Base-by-base conservation (phyloP, 768 basidiomycete genomes). In the Postia placenta region DNA sequence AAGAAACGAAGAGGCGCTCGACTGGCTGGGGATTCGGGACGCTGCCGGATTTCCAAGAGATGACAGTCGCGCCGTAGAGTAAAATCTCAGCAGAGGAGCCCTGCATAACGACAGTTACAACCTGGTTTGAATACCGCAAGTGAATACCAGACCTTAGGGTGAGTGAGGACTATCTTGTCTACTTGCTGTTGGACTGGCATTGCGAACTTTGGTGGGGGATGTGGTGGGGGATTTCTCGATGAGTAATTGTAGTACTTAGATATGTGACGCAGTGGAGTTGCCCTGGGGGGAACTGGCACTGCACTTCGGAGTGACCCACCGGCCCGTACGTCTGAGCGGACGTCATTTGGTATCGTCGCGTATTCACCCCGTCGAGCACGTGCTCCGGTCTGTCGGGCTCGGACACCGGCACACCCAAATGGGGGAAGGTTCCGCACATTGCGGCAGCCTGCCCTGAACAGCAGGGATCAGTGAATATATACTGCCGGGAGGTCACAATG, bases 1-100 rank as follows among this genome's bases (percentile, higher is more conserved):
- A 75, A 9, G 89, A 92, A 4, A 95, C 71, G 57, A 94, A 97
- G 23, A 96, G 70, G 11, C 87, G 73, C 62, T 95, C 92, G 33
- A 67, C 59, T 0, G 76, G 70, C 17, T 63, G 60, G 5, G 67
- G 56, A 42, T 64, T 40, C 15, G 55, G 54, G 19, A 58, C 51
- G 27, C 73, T 72, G 3, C 70, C 64, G 5, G 79, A 69, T 64
- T 82, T 87, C 92, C 92, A 97, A 0, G 92, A 94, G 37, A 84
- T 77, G 15, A 97, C 74, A 0, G 89, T 90, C 0, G 92, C 92
- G 5, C 93, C 93, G 58, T 87, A 95, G 25, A 85, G 68, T 6
- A 90, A 72, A 33, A 91, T 70, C 57, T 81, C 77, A 4, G 66
- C 79, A 5, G 73, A 76, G 12, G 85, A 62, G n/a, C 85, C 87